Percentiles rank a stretch among this genome's conserved stretches.
Evolutionary conservation across 306 rosid genomes (phyloP).

Genomic region (Vicia faba): DNA sequence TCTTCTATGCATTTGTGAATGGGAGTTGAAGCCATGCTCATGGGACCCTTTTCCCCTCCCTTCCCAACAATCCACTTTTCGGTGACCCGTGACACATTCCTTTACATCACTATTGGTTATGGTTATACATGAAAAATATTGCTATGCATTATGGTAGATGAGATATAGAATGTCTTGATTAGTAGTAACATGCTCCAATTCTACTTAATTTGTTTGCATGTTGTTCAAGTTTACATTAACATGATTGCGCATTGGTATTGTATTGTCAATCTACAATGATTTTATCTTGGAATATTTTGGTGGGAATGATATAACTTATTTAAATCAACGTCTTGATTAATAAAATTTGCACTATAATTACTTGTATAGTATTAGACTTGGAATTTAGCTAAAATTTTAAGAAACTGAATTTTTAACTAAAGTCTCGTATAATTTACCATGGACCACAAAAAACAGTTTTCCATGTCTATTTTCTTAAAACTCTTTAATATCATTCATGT

Average conservation of each 20-base stretch:
- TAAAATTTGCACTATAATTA: not conserved
- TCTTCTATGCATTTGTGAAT: no score
- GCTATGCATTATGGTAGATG: not conserved
- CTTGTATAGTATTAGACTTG: not conserved
- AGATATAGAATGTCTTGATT: constrained; percentile 20
- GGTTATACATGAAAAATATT: not conserved
- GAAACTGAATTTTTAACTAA: no score
- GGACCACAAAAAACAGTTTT: no score
- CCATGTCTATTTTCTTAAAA: no score
- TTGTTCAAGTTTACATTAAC: not conserved
- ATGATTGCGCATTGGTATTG: constrained; percentile 35
- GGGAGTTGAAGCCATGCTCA: no score
- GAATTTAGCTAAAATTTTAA: no score
- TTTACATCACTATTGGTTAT: not conserved
- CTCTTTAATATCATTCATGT: no score
- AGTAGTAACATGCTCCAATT: not conserved
- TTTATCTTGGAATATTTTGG: not conserved
- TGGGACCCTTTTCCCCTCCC: no score
- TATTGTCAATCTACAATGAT: constrained; percentile 41
- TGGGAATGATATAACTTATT: not conserved
- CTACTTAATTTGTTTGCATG: constrained; percentile 19
- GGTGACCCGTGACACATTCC: not conserved
- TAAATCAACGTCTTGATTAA: not conserved
- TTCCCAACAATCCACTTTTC: not conserved
- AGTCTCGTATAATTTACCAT: no score